Base-by-base conservation (phyloP, 495 filamentous ascomycete species). In the Hypoxylon lenormandii region DNA sequence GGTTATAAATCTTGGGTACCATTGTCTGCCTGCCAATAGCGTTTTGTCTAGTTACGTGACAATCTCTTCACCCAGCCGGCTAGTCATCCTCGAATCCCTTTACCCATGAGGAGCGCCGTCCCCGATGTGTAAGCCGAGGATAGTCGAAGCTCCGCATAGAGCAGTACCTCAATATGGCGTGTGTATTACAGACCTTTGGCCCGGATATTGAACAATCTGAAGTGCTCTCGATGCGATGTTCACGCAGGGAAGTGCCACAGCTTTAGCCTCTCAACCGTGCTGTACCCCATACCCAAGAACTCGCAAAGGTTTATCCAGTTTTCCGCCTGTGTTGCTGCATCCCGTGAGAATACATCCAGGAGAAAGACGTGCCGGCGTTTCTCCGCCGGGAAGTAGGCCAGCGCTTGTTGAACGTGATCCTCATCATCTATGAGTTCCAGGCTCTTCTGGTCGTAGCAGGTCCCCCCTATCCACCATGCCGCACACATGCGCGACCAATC, bases 281-380 rank as follows among this genome's bases (percentile, higher is more conserved):
- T 76, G 26, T 76, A 76, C 11, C 74, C 74, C 55, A 76, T 46
- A 8, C 74, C 74, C 15, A 76, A 26, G 46, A 75, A 76, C 4
- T 75, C 61, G 70, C 74, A 76, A 0, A 76, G 64, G 11, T 38
- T 13, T 1, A 75, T 72, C 74, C 74, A 76, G n/a, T 72, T 76
- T n/a, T 76, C 70, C 0, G 72, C 74, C 66, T 75, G 72, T 30
- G 43, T 50, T 7, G 64, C 63, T n/a, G 43, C 36, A n/a, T 62
- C 46, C 5, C 37, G 33, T 11, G 69, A 60, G 11, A 67, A 63
- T 38, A 76, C 69, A 8, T 76, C 72, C 0, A 76, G 40, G 8
- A 71, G 59, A 5, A 74, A 47, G 0, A 47, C 54, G 3, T 30
- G 15, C 28, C 19, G 15, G 36, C 21, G 11, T 15, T 55, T 48